Percentiles rank a stretch among this genome's conserved stretches.
These are phyloP conservation scores for Fusarium stilboides DNA, from an alignment of 2,329 filamentous ascomycete genomes.

Conservation along the genomic window DNA sequence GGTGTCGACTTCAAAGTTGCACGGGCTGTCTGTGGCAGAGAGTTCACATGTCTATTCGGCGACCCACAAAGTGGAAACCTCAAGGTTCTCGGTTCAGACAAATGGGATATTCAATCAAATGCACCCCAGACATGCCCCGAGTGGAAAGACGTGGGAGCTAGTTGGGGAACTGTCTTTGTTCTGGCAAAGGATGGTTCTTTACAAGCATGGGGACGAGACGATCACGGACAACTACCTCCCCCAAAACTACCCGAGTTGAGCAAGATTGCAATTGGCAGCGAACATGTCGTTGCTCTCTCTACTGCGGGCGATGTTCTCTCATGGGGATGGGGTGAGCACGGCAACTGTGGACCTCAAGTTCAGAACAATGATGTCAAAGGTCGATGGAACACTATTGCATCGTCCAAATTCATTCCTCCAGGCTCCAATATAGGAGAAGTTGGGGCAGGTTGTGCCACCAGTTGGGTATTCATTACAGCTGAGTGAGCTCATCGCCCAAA, in stretches of 20 bases:
- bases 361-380: conserved; percentile 77
- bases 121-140: conserved; percentile 67
- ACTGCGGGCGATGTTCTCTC: conserved; percentile 77
- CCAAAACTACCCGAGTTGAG: conserved; percentile 69
- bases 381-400: conserved; percentile 76
- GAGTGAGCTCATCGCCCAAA: conserved; percentile 36
- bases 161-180: conserved; percentile 87
- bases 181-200: conserved; percentile 73
- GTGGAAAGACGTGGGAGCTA: conserved; percentile 80
- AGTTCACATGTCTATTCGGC: conserved; percentile 84
- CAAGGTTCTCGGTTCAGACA: conserved; percentile 80
- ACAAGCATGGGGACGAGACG: conserved; percentile 84
- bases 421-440: conserved; percentile 71
- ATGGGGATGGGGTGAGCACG: conserved; percentile 99
- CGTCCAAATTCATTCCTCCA: conserved; percentile 67
- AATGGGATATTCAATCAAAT: conserved; percentile 74
- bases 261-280: conserved; percentile 86
- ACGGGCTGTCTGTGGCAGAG: conserved; percentile 83
- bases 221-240: conserved; percentile 86
- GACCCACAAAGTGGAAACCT: conserved; percentile 70
- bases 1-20: conserved; percentile 73
- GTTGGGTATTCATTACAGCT: conserved; percentile 72
- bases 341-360: conserved; percentile 86
- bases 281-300: conserved; percentile 85
- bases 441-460: conserved; percentile 92